Evolutionary conservation across 2,329 filamentous ascomycete genomes (phyloP), one percentile per base, ranked within the genome.

Genomic region (Byssothecium circinans): DNA sequence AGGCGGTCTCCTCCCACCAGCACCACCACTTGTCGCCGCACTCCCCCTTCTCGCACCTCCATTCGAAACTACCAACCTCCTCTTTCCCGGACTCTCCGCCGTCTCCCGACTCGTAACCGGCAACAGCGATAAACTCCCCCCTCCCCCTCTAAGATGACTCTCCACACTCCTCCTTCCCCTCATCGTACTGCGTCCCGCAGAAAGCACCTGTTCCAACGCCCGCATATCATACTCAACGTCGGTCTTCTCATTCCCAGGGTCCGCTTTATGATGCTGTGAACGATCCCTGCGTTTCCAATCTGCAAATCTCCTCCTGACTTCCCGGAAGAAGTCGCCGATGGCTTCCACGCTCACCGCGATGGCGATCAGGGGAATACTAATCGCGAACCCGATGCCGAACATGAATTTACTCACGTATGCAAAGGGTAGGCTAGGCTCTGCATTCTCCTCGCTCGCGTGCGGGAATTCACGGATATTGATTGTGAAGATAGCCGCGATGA

Each of bases 401-500:
- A 81, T 76, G 60, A 78, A 84, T 51, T 78, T 78, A 18, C 74
- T 68, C 3, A 83, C 81, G 52, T 78, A 83, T 0, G 67, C 63
- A 2, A 81, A 61, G 1, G 71, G 72, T 2, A 82, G 65, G 4
- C 66, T 58, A 42, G 61, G 22, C 67, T 65, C 51, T 54, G 55
- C 17, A 53, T 67, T 47, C 47, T 63, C 43, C 38, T 49, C 22
- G 12, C 5, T 32, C 20, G 54, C 12, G 14, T 67, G 69, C 0
- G 75, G 75, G 45, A 80, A 80, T 44, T 80, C 73, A 6, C 67
- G 57, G 43, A 83, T 69, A 46, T 81, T 78, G 58, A 83, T 79
- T 1, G 78, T 76, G 58, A 83, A 82, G 44, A 83, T 73, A 0
- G 77, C 75, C 0, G 79, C 74, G 47, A 83, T 80, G 62, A 83